Evolutionary conservation across 2,329 filamentous ascomycete species (phyloP).

Genomic region (Albophoma yamanashiensis): DNA sequence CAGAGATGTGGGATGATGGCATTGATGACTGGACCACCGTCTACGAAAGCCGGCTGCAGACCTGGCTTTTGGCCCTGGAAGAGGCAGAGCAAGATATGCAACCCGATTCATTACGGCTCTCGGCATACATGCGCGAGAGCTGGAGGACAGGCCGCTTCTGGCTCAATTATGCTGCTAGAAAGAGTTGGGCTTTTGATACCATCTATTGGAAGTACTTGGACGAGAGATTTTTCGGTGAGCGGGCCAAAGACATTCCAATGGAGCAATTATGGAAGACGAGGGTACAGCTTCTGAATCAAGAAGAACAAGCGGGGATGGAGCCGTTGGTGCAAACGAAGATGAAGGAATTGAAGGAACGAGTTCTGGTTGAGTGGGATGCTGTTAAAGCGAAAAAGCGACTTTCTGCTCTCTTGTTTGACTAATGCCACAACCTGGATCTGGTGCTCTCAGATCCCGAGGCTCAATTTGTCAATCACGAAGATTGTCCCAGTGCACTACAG

Average conservation of each 20-base stretch:
- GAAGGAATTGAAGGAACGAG: constrained; percentile 12
- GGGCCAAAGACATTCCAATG: constrained; percentile 2
- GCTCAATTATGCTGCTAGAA: constrained; percentile 22
- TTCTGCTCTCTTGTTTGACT: constrained; percentile 8
- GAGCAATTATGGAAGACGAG: constrained; percentile 17
- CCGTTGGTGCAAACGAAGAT: constrained; percentile 15
- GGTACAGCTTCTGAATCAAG: constrained; percentile 13
- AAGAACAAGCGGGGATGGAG: constrained; percentile 15
- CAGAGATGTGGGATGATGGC: constrained; percentile 20
- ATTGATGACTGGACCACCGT: constrained; percentile 16
- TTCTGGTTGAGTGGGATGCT: constrained; percentile 14
- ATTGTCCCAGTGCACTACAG: too few species aligned
- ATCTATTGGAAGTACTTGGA: constrained; percentile 26
- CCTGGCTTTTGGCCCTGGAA: constrained; percentile 21
- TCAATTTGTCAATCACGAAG: too few species aligned
- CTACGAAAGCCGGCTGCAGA: constrained; percentile 20
- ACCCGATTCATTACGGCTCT: constrained; percentile 2
- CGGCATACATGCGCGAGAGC: constrained; percentile 23
- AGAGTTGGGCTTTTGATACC: constrained; percentile 25
- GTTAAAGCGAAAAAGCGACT: constrained; percentile 7
- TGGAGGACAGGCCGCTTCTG: constrained; percentile 22
- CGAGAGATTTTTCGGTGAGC: constrained; percentile 16
- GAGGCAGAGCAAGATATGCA: constrained; percentile 3
- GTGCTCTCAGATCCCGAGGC: too few species aligned
- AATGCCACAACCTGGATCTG: too few species aligned